phyloP scores from a whole-genome alignment of 2,329 filamentous ascomycete species.

The Clonostachys chloroleuca region DNA sequence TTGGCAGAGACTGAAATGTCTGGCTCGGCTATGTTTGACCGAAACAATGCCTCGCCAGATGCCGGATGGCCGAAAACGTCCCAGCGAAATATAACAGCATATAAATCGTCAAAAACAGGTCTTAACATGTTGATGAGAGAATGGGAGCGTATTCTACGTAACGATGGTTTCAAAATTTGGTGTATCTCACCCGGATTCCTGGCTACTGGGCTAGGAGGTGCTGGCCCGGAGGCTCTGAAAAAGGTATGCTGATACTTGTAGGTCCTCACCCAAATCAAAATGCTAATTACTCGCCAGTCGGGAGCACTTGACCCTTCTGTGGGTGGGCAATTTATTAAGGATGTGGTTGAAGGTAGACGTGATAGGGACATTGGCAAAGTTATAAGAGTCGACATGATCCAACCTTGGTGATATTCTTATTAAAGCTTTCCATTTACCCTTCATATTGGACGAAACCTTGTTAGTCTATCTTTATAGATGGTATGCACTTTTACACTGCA shows the following conservation, averaged over 20 bases:
- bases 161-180: conserved; percentile 40
- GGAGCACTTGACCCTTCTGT: conserved; percentile 18
- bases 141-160: conserved; percentile 1
- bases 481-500: too few relatives aligned
- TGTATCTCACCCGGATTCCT: conserved; percentile 35
- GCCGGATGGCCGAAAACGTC: conserved; percentile 37
- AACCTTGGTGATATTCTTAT: conserved; percentile 8
- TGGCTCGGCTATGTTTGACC: conserved; percentile 8
- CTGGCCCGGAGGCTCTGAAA: background rate
- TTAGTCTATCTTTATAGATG: too few relatives aligned
- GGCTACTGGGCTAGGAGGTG: conserved; percentile 32
- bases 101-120: conserved; percentile 6
- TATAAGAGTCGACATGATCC: conserved; percentile 10
- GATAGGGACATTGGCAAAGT: conserved; percentile 27
- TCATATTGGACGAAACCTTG: too few relatives aligned
- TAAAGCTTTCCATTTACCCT: too few relatives aligned
- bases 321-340: conserved; percentile 23
- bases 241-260: background rate
- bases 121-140: conserved; percentile 8
- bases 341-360: conserved; percentile 26
- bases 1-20: conserved; percentile 18
- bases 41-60: conserved; percentile 10
- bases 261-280: background rate
- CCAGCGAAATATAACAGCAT: conserved; percentile 3
- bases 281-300: conserved; percentile 16